These are phyloP conservation scores for Pseudoperonospora humuli DNA, from an alignment of 352 stramenopile species.

Conservation along the genomic window DNA sequence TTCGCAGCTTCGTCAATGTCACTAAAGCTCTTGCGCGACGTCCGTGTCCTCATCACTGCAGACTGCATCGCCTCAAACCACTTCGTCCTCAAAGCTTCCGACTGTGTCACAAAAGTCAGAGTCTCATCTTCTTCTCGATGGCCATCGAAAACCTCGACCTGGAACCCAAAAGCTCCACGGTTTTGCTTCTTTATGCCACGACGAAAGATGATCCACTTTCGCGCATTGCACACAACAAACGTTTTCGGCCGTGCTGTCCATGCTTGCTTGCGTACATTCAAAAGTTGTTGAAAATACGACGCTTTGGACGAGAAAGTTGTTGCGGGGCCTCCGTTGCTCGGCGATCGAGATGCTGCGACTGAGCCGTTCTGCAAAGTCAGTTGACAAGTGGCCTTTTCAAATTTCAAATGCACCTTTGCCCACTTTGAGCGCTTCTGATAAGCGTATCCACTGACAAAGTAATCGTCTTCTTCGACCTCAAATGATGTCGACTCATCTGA, in stretches of 20 bases:
- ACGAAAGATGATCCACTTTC: constrained; percentile 73
- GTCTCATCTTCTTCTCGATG: constrained; percentile 68
- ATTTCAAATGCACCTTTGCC: constrained; percentile 61
- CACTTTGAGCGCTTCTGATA: constrained; percentile 75
- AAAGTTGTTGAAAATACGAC: constrained; percentile 50
- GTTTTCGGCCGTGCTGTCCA: constrained; percentile 52
- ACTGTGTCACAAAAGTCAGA: constrained; percentile 66
- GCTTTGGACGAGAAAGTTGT: constrained; percentile 21
- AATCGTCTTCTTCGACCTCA: constrained; percentile 44
- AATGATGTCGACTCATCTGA: constrained; percentile 51
- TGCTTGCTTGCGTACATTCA: constrained; percentile 46
- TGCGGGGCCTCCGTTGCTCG: constrained; percentile 5
- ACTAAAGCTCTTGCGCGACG: constrained; percentile 40
- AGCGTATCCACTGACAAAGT: constrained; percentile 44
- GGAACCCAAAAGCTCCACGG: constrained; percentile 63
- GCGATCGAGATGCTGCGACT: background rate
- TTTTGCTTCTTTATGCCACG: constrained; percentile 59
- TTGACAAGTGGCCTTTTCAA: constrained; percentile 60
- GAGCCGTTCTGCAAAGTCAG: constrained; percentile 37
- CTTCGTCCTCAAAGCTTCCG: constrained; percentile 36
- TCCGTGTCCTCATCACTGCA: constrained; percentile 37
- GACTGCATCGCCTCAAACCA: constrained; percentile 62
- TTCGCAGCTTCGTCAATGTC: constrained; percentile 59
- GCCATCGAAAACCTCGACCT: constrained; percentile 68
- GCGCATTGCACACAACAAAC: constrained; percentile 61